A percentile compares a stretch with the other conserved stretches of the same genome.
Conservation (phyloP, 2,329 filamentous ascomycete species). For the Bipolaris sorokiniana region DNA sequence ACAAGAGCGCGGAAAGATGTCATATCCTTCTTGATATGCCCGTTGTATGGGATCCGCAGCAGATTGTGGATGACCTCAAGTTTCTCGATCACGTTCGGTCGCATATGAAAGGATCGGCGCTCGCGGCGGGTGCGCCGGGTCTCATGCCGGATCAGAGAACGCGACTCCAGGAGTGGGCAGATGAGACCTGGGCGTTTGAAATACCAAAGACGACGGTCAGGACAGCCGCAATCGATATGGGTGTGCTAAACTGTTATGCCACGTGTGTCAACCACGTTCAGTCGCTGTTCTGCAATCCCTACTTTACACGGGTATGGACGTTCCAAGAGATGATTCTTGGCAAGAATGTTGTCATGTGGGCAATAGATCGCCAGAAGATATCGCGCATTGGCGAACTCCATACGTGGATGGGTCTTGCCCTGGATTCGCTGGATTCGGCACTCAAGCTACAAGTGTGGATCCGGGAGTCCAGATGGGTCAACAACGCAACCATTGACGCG, state of each 20-base stretch:
- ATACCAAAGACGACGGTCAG: slow-evolving; percentile 5
- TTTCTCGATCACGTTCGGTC: slow-evolving; percentile 7
- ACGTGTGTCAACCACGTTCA: slow-evolving; percentile 10
- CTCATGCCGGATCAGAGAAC: neutral
- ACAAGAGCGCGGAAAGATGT: slow-evolving; percentile 6
- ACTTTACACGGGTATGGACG: slow-evolving; percentile 10
- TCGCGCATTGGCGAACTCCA: slow-evolving; percentile 7
- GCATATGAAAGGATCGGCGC: slow-evolving; percentile 10
- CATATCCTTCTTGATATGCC: slow-evolving; percentile 11
- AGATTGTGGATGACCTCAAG: slow-evolving; percentile 11
- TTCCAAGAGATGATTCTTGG: slow-evolving; percentile 15
- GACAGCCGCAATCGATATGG: slow-evolving; percentile 9
- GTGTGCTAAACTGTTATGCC: slow-evolving; percentile 11
- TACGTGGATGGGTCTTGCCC: slow-evolving; percentile 11
- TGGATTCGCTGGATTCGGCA: slow-evolving; percentile 8
- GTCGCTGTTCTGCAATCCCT: slow-evolving; percentile 6
- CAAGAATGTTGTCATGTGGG: slow-evolving; percentile 14
- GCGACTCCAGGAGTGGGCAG: slow-evolving; percentile 2
- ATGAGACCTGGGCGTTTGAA: slow-evolving; percentile 1
- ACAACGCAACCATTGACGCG: neutral
- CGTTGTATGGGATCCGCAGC: slow-evolving; percentile 9
- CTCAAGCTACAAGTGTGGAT: slow-evolving; percentile 5
- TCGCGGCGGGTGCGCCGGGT: slow-evolving; percentile 6
- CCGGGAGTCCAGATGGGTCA: neutral
- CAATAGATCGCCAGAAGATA: neutral